A percentile compares a stretch with the other conserved stretches of the same genome.
Evolutionary conservation across 305 asterid species (phyloP).

Genomic region (Caryopteris hybrid): DNA sequence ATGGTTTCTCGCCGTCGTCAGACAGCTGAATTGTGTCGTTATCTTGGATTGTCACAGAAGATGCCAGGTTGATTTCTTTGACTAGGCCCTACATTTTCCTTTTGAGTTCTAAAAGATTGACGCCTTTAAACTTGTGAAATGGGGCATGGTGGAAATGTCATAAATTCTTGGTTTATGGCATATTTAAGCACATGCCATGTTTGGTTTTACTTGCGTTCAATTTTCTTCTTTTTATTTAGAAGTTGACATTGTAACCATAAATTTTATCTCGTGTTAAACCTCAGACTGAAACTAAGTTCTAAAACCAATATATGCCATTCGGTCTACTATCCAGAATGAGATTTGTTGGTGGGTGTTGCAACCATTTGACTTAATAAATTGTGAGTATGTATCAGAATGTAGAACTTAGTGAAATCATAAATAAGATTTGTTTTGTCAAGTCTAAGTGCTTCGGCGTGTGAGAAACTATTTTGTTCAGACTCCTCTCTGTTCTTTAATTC

Average conservation of each 20-base stretch:
- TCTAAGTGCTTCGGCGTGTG: too few relatives aligned
- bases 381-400: not conserved
- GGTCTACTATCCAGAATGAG: not conserved
- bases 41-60: constrained; percentile 80
- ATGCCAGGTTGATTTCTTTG: constrained; percentile 75
- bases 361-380: not conserved
- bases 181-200: not conserved
- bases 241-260: not conserved
- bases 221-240: not conserved
- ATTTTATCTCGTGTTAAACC: not conserved
- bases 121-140: not conserved
- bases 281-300: not conserved
- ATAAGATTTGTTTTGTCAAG: not conserved
- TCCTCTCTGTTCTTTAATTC: not conserved
- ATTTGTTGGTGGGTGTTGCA: not conserved
- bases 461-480: not conserved
- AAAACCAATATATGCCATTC: not conserved
- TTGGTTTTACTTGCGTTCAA: not conserved
- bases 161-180: not conserved
- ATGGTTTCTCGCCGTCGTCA: constrained; percentile 99
- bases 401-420: not conserved
- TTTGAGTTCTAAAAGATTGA: not conserved
- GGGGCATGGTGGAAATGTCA: not conserved
- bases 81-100: not conserved
- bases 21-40: constrained; percentile 93